Conservation (phyloP, 176 grass and related monocot species). For the Cymbopogon citratus region DNA sequence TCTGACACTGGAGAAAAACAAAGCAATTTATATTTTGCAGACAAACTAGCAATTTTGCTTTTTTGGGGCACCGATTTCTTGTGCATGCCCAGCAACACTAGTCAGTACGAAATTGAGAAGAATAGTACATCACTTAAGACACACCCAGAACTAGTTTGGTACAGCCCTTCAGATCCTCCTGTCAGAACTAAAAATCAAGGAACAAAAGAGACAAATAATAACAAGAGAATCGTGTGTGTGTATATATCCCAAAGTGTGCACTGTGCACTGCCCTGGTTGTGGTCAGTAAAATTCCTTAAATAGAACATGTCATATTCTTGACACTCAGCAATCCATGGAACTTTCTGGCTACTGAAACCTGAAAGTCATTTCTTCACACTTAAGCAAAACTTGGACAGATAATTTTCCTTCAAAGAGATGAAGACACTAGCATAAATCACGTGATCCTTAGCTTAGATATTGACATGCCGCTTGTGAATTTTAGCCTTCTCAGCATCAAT, state of each 20-base stretch:
- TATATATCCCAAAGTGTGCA: neutral
- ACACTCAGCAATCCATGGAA: neutral
- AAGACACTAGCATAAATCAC: neutral
- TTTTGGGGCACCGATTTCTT: too few relatives aligned
- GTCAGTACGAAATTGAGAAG: neutral
- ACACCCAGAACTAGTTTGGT: neutral
- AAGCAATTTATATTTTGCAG: too few relatives aligned
- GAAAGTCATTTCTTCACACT: conserved; percentile 13
- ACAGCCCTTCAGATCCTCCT: neutral
- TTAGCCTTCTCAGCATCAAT: conserved; percentile 93
- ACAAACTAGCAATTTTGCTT: too few relatives aligned
- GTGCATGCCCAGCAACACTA: too few relatives aligned
- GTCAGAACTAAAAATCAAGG: neutral
- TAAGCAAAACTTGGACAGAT: neutral
- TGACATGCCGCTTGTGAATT: conserved; percentile 47
- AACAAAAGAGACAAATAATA: neutral
- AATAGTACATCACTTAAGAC: neutral
- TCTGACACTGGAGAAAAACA: too few relatives aligned
- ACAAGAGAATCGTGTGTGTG: neutral
- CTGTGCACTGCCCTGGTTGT: neutral
- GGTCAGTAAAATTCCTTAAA: neutral
- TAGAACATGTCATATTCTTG: neutral
- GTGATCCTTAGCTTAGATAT: conserved; percentile 49
- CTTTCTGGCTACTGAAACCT: conserved; percentile 20
- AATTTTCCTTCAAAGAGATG: neutral